These are phyloP conservation scores for Lachnellula subtilissima DNA, from an alignment of 2,329 filamentous ascomycete species.

Conservation along the genomic window DNA sequence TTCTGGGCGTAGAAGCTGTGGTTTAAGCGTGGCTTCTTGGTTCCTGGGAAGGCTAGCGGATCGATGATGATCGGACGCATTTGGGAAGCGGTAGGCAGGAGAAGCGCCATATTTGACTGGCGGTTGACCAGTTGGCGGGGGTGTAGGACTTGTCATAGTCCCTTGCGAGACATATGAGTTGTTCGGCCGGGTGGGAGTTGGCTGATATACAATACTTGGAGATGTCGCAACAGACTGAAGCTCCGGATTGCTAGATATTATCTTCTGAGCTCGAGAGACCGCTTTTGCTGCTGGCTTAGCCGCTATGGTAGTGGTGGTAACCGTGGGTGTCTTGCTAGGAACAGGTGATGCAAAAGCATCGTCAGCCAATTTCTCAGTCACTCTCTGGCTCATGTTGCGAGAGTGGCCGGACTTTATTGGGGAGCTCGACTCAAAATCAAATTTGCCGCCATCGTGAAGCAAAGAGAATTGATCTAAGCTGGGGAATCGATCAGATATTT, in stretches of 20 bases:
- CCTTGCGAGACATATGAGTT: slow-evolving; percentile 57
- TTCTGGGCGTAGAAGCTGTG: slow-evolving; percentile 19
- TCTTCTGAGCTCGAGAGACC: slow-evolving; percentile 58
- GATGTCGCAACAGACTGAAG: slow-evolving; percentile 45
- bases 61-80: slow-evolving; percentile 41
- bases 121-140: slow-evolving; percentile 30
- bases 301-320: slow-evolving; percentile 8
- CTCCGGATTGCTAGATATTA: slow-evolving; percentile 59
- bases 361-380: slow-evolving; percentile 75
- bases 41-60: slow-evolving; percentile 43
- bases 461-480: slow-evolving; percentile 90
- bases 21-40: slow-evolving; percentile 17
- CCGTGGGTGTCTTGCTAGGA: slow-evolving; percentile 7
- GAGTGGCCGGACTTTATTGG: slow-evolving; percentile 44
- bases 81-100: slow-evolving; percentile 24
- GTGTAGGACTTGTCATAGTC: slow-evolving; percentile 69
- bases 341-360: slow-evolving; percentile 62
- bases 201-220: slow-evolving; percentile 29
- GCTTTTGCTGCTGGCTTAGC: slow-evolving; percentile 31
- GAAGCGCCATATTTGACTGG: slow-evolving; percentile 22
- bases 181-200: slow-evolving; percentile 39
- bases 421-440: slow-evolving; percentile 68
- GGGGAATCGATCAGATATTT: slow-evolving; percentile 80
- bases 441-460: slow-evolving; percentile 78
- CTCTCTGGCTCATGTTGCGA: slow-evolving; percentile 56